Evolutionary conservation across 345 rosid species (phyloP).

Genomic region (Eucalyptus lansdowneana): DNA sequence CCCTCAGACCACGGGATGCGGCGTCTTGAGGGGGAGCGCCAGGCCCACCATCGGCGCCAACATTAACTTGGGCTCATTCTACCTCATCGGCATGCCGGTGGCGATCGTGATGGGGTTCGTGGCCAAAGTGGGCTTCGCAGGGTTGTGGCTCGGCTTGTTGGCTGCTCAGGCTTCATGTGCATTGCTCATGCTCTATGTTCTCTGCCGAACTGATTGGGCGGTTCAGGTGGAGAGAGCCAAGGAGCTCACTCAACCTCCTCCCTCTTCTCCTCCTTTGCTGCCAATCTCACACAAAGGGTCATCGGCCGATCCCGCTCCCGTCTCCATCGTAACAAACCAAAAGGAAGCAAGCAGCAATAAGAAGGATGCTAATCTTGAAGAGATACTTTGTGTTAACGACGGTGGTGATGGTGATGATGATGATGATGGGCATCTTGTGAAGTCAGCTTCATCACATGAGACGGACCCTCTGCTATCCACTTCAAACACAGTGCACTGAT

Average conservation of each 20-base stretch:
- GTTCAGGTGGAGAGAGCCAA: constrained; percentile 63
- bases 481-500: neutral
- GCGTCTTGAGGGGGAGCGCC: constrained; percentile 81
- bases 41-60: constrained; percentile 86
- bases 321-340: neutral
- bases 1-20: constrained; percentile 95
- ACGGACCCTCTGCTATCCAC: constrained; percentile 30
- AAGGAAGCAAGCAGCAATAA: neutral
- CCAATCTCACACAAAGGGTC: neutral
- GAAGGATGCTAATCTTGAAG: constrained; percentile 17
- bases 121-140: constrained; percentile 63
- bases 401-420: neutral
- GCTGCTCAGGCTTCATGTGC: constrained; percentile 95
- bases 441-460: constrained; percentile 3
- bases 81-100: constrained; percentile 90
- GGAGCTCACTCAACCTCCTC: constrained; percentile 36
- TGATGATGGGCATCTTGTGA: neutral
- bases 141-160: constrained; percentile 85
- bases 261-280: neutral
- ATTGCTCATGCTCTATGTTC: constrained; percentile 54
- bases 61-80: constrained; percentile 89
- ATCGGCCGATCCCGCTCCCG: neutral
- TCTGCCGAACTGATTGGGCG: constrained; percentile 65
- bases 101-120: constrained; percentile 56
- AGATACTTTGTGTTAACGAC: constrained; percentile 10